Conservation (phyloP, 768 basidiomycete species). For the Crucibulum laeve region DNA sequence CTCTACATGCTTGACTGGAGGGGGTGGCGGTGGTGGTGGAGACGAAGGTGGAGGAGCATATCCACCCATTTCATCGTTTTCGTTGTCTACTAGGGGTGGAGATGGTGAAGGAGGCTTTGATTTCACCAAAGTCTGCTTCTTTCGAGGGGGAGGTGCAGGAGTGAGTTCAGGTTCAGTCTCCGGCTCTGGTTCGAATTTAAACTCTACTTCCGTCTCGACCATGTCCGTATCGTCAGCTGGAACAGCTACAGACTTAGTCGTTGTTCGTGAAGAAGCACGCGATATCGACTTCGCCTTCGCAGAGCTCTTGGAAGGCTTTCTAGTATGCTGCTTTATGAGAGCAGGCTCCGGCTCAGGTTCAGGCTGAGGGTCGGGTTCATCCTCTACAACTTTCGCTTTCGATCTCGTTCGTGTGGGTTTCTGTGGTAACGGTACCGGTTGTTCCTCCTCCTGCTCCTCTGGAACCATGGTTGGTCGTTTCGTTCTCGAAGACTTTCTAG, state of each 20-base stretch:
- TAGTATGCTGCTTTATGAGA: too few species aligned
- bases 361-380: constrained; percentile 10
- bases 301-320: not conserved
- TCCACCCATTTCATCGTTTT: constrained; percentile 14
- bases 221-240: too few species aligned
- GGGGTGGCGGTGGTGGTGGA: constrained; percentile 5
- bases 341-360: too few species aligned
- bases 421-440: constrained; percentile 5
- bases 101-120: too few species aligned
- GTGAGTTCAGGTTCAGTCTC: too few species aligned
- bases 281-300: not conserved
- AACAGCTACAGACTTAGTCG: constrained; percentile 9
- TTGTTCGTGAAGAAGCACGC: not conserved
- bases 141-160: too few species aligned
- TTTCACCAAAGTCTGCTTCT: too few species aligned
- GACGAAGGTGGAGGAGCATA: constrained; percentile 9
- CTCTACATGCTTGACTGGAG: too few species aligned
- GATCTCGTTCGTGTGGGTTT: constrained; percentile 10
- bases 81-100: too few species aligned
- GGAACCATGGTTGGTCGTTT: constrained; percentile 13
- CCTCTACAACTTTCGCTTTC: constrained; percentile 9
- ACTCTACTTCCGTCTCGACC: too few species aligned
- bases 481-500: constrained; percentile 12
- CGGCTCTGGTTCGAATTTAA: too few species aligned
- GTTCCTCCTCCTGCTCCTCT: constrained; percentile 14